Conservation (phyloP, 2,329 filamentous ascomycete species). For the Monilinia fructigena region DNA sequence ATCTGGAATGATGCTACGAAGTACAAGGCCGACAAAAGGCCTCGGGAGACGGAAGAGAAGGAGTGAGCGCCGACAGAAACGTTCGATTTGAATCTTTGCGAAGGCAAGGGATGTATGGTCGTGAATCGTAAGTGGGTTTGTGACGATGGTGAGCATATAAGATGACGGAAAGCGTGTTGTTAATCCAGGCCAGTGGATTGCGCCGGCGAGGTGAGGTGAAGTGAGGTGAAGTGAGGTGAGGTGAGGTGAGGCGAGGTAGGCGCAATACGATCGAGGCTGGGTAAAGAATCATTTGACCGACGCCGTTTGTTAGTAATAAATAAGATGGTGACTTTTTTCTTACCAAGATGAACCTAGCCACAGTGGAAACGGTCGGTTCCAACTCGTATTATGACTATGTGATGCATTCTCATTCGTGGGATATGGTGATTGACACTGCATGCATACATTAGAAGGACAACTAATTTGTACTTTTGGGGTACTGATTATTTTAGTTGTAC, state of each 20-base stretch:
- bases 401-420: constrained; percentile 10
- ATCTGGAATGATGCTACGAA: not conserved
- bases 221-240: no score
- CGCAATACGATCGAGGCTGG: constrained; percentile 5
- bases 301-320: not conserved
- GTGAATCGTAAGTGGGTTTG: not conserved
- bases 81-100: not conserved
- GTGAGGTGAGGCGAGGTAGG: not conserved
- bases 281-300: not conserved
- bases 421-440: constrained; percentile 9
- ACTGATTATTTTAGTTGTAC: not conserved
- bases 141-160: not conserved
- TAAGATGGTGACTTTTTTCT: not conserved
- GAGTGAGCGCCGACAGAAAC: not conserved
- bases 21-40: not conserved
- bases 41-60: not conserved
- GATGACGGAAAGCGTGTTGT: not conserved
- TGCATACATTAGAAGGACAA: not conserved
- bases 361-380: constrained; percentile 1
- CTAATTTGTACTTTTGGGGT: no score
- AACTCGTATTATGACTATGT: not conserved
- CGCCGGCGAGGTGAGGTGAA: not conserved
- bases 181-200: not conserved
- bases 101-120: not conserved
- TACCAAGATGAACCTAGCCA: constrained; percentile 3